Evolutionary conservation across 441 rosid species (phyloP).

Genomic region (Croton laevigatus): DNA sequence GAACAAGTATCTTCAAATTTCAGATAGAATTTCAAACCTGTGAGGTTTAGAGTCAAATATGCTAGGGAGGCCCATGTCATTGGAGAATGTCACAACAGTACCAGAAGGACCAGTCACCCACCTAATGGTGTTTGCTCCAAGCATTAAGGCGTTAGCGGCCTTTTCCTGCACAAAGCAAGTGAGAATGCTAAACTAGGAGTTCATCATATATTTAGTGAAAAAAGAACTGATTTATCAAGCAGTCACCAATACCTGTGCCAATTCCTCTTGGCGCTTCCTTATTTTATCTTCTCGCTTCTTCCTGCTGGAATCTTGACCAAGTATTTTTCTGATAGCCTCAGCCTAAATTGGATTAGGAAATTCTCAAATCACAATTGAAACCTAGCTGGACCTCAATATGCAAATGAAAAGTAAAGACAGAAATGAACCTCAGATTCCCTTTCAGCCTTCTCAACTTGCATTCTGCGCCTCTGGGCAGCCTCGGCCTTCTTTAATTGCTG

Average conservation of each 20-base stretch:
- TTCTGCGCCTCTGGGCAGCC: slow-evolving; percentile 86
- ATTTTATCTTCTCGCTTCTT: slow-evolving; percentile 86
- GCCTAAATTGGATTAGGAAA: slow-evolving; percentile 39
- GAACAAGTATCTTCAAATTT: background rate
- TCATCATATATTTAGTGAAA: background rate
- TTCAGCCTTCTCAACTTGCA: slow-evolving; percentile 90
- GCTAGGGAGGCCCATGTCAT: slow-evolving; percentile 71
- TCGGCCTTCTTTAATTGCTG: slow-evolving; percentile 84
- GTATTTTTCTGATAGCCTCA: slow-evolving; percentile 90
- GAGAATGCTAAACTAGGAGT: background rate
- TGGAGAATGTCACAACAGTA: slow-evolving; percentile 72
- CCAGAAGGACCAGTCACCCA: slow-evolving; percentile 69
- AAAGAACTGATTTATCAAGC: background rate
- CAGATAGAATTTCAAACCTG: slow-evolving; percentile 37
- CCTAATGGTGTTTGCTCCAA: slow-evolving; percentile 52
- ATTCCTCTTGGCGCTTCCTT: slow-evolving; percentile 72
- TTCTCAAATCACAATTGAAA: background rate
- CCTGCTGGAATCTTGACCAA: slow-evolving; percentile 89
- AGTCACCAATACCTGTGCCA: slow-evolving; percentile 63
- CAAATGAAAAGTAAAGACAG: slow-evolving; percentile 18
- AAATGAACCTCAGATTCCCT: slow-evolving; percentile 75
- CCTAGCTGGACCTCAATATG: background rate
- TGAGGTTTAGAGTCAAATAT: slow-evolving; percentile 52
- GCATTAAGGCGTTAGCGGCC: slow-evolving; percentile 59
- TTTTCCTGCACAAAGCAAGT: slow-evolving; percentile 53